These are phyloP conservation scores for Penicillium bialowiezense DNA, from an alignment of 495 filamentous ascomycete species.

Conservation along the genomic window DNA sequence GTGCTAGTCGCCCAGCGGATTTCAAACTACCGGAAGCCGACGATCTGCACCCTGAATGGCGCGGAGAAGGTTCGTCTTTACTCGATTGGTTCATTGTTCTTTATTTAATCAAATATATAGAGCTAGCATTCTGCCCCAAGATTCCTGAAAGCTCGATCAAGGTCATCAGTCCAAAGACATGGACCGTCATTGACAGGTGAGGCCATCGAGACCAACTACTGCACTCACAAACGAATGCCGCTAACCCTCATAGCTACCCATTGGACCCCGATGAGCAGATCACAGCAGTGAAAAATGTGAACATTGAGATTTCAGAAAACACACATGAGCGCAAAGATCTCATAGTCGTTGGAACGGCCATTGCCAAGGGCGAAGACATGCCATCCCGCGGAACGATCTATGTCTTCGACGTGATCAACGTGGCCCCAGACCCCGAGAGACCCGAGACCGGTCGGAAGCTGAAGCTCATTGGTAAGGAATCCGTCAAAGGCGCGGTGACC, in stretches of 20 bases:
- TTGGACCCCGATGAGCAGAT: constrained; percentile 72
- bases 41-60: constrained; percentile 77
- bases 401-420: constrained; percentile 86
- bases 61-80: constrained; percentile 54
- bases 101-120: constrained; percentile 29
- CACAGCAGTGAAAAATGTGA: constrained; percentile 76
- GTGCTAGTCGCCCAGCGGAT: constrained; percentile 58
- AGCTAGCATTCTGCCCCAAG: constrained; percentile 60
- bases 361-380: constrained; percentile 83
- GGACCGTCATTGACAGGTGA: constrained; percentile 72
- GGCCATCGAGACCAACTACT: neutral
- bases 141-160: constrained; percentile 67
- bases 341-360: constrained; percentile 79
- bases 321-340: constrained; percentile 81
- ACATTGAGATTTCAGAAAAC: constrained; percentile 84
- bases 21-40: constrained; percentile 85
- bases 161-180: constrained; percentile 69
- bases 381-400: constrained; percentile 81
- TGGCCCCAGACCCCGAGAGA: constrained; percentile 81
- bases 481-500: constrained; percentile 91
- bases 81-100: neutral
- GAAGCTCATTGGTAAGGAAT: constrained; percentile 83
- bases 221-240: no score
- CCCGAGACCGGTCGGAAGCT: constrained; percentile 82
- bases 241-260: constrained; percentile 29